These are phyloP conservation scores for Hirschfeldia incana DNA, from an alignment of 345 rosid genomes.

Conservation along the genomic window DNA sequence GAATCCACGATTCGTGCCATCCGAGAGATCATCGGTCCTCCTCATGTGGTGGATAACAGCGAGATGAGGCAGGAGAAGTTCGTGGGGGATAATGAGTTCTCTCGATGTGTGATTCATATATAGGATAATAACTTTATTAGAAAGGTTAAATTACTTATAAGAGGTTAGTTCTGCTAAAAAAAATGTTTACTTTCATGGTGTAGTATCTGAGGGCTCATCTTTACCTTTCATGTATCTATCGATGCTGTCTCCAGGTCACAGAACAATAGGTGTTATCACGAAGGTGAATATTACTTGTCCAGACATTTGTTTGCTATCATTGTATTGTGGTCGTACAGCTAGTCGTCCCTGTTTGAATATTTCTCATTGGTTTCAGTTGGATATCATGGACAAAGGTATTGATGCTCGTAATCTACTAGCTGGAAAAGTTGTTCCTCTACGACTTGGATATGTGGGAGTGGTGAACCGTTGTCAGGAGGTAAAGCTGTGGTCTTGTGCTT, in stretches of 20 bases:
- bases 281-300: slow-evolving; percentile 44
- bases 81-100: too few species aligned
- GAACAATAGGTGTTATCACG: slow-evolving; percentile 72
- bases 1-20: too few species aligned
- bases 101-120: too few species aligned
- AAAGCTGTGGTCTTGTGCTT: slow-evolving; percentile 17
- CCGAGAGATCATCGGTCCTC: too few species aligned
- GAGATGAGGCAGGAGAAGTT: too few species aligned
- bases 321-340: slow-evolving; percentile 3
- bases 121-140: too few species aligned
- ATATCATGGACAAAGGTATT: slow-evolving; percentile 77
- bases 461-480: slow-evolving; percentile 79
- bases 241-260: slow-evolving; percentile 54
- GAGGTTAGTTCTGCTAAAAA: too few species aligned
- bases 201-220: too few species aligned
- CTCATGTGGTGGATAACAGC: too few species aligned
- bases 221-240: neutral
- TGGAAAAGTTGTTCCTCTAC: slow-evolving; percentile 62
- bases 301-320: neutral
- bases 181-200: too few species aligned
- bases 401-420: slow-evolving; percentile 61
- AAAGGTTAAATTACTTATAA: too few species aligned
- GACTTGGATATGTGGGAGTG: slow-evolving; percentile 70
- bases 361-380: slow-evolving; percentile 49
- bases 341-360: slow-evolving; percentile 17